Evolutionary conservation across 1,284 basidiomycete genomes (phyloP).

Genomic region (Agaricales sp.): DNA sequence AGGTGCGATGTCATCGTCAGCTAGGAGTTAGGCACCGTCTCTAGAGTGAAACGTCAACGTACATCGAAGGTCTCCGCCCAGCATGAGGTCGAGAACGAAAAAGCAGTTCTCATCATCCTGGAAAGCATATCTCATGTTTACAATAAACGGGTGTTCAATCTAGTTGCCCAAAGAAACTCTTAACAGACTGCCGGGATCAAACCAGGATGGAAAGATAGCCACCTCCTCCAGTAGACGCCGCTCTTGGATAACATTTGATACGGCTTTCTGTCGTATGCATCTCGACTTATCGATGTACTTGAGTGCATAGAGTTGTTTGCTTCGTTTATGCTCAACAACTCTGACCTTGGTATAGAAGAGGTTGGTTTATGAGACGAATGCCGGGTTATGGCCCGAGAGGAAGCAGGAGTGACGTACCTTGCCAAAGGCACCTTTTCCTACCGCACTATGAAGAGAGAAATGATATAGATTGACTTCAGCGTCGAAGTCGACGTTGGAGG

Average conservation of each 20-base stretch:
- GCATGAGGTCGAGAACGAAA: conserved; percentile 95
- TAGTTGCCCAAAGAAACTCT: no score
- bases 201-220: conserved; percentile 17
- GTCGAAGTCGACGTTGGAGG: conserved; percentile 87
- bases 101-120: conserved; percentile 98
- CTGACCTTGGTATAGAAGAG: conserved; percentile 41
- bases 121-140: conserved; percentile 93
- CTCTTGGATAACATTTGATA: conserved; percentile 93
- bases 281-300: conserved; percentile 96
- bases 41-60: conserved; percentile 28
- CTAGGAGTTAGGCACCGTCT: conserved; percentile 19
- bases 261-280: conserved; percentile 87
- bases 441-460: conserved; percentile 88
- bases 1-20: conserved; percentile 8
- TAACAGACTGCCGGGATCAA: conserved; percentile 12
- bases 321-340: conserved; percentile 92
- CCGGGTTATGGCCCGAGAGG: conserved; percentile 4
- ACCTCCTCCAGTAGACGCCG: conserved; percentile 84
- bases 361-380: background rate
- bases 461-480: conserved; percentile 92
- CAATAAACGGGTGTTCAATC: conserved; percentile 93
- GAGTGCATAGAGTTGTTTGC: conserved; percentile 88
- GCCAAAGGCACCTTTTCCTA: conserved; percentile 97
- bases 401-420: conserved; percentile 49
- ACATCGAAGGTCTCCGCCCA: conserved; percentile 93